Evolutionary conservation across 2,329 filamentous ascomycete species (phyloP).

Genomic region (Dissoconium aciculare): DNA sequence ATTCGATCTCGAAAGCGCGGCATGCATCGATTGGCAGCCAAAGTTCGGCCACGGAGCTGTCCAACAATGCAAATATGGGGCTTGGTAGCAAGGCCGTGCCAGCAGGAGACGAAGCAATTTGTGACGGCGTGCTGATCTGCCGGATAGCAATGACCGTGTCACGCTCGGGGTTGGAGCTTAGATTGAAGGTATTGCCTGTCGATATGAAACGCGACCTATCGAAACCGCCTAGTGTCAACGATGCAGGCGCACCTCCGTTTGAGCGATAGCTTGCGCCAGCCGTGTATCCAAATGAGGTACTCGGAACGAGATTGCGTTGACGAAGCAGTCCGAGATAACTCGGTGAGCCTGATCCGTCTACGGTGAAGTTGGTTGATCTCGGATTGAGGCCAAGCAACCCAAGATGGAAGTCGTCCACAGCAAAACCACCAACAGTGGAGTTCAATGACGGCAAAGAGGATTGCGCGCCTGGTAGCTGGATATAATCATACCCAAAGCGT

Average conservation of each 20-base stretch:
- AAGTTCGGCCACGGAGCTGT: slow-evolving; percentile 35
- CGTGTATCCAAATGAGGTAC: slow-evolving; percentile 61
- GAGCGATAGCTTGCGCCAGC: slow-evolving; percentile 55
- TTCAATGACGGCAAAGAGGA: slow-evolving; percentile 30
- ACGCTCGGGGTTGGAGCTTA: slow-evolving; percentile 41
- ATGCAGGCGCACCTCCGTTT: slow-evolving; percentile 24
- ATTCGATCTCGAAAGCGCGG: slow-evolving; percentile 46
- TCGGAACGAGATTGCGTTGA: slow-evolving; percentile 46
- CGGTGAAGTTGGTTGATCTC: slow-evolving; percentile 37
- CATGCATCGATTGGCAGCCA: slow-evolving; percentile 41
- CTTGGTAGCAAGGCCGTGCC: slow-evolving; percentile 26
- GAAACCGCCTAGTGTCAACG: slow-evolving; percentile 54
- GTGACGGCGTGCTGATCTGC: slow-evolving; percentile 23
- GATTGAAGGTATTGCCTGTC: slow-evolving; percentile 46
- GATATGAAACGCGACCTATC: slow-evolving; percentile 47
- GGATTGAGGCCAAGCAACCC: slow-evolving; percentile 36
- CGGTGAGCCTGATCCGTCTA: slow-evolving; percentile 38
- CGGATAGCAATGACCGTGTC: slow-evolving; percentile 45
- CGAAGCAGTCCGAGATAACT: slow-evolving; percentile 41
- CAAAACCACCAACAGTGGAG: slow-evolving; percentile 28
- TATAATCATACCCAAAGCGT: slow-evolving; percentile 44
- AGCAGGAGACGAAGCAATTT: slow-evolving; percentile 14
- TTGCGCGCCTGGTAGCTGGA: slow-evolving; percentile 27
- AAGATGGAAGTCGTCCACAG: slow-evolving; percentile 29
- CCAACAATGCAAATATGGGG: slow-evolving; percentile 31